These are phyloP conservation scores for Schizosaccharomyces versatilis DNA, from an alignment of 1,139 yeast species.

Conservation along the genomic window DNA sequence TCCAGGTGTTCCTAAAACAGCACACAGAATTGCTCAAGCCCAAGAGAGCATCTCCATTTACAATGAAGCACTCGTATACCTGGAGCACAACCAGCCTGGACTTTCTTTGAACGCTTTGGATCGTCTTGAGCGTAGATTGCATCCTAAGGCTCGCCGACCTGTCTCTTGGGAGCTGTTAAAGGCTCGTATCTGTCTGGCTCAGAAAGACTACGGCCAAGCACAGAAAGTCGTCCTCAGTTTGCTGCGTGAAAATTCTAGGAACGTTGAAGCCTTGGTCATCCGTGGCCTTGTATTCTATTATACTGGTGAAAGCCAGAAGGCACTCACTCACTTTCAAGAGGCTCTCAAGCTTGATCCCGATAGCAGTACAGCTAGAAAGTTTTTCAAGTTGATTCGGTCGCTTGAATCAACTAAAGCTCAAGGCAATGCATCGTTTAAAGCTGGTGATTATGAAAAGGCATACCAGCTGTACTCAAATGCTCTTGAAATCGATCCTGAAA, in stretches of 20 bases:
- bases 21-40: constrained; percentile 20
- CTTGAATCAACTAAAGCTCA: constrained; percentile 23
- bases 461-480: constrained; percentile 45
- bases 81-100: constrained; percentile 13
- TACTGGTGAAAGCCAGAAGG: constrained; percentile 22
- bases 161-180: constrained; percentile 20
- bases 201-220: constrained; percentile 21
- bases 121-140: constrained; percentile 21
- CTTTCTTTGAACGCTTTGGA: constrained; percentile 21
- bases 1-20: constrained; percentile 20
- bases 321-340: constrained; percentile 22
- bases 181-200: constrained; percentile 17
- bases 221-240: constrained; percentile 20
- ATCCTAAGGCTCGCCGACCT: constrained; percentile 19
- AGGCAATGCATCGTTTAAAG: constrained; percentile 50
- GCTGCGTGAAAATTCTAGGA: constrained; percentile 19
- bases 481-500: constrained; percentile 30
- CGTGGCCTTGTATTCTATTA: constrained; percentile 21
- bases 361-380: constrained; percentile 18
- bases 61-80: constrained; percentile 14
- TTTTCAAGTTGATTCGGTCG: constrained; percentile 19
- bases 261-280: constrained; percentile 22
- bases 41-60: constrained; percentile 19
- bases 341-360: constrained; percentile 26
- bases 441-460: constrained; percentile 34